These are phyloP conservation scores for Pseudevernia furfuracea DNA, from an alignment of 495 filamentous ascomycete genomes.

Conservation along the genomic window DNA sequence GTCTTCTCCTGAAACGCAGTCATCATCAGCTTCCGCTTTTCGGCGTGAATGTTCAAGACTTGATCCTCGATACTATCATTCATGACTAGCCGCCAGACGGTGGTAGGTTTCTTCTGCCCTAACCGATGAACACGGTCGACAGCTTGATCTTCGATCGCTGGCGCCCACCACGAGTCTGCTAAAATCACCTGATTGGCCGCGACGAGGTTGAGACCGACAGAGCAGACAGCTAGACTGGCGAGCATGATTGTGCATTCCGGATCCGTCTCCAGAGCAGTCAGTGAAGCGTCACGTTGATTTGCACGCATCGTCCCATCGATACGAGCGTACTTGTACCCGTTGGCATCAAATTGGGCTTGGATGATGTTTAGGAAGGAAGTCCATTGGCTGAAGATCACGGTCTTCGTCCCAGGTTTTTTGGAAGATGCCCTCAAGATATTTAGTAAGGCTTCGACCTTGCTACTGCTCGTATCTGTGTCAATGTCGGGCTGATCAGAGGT, in stretches of 20 bases:
- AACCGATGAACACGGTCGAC: conserved; percentile 85
- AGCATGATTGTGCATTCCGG: conserved; percentile 70
- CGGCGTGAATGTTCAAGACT: conserved; percentile 70
- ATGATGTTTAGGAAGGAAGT: conserved; percentile 80
- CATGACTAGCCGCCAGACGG: conserved; percentile 76
- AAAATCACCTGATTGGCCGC: conserved; percentile 83
- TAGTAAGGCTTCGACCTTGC: conserved; percentile 77
- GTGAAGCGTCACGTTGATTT: conserved; percentile 58
- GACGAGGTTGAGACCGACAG: conserved; percentile 83
- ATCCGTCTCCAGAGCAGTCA: conserved; percentile 57
- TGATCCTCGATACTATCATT: conserved; percentile 80
- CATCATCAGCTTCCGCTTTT: conserved; percentile 72
- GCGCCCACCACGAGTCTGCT: conserved; percentile 86
- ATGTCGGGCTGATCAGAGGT: conserved; percentile 38
- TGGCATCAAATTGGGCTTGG: conserved; percentile 56
- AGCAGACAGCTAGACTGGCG: conserved; percentile 72
- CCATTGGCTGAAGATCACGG: conserved; percentile 91
- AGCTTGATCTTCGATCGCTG: conserved; percentile 89
- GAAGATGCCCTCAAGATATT: conserved; percentile 68
- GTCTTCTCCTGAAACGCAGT: conserved; percentile 64
- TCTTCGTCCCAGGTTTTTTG: conserved; percentile 63
- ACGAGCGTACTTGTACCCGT: conserved; percentile 58
- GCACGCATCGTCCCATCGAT: conserved; percentile 80
- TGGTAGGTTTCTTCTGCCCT: conserved; percentile 70
- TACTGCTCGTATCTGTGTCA: conserved; percentile 61